phyloP scores from a whole-genome alignment of 768 basidiomycete species.

The Boletus fagicola region DNA sequence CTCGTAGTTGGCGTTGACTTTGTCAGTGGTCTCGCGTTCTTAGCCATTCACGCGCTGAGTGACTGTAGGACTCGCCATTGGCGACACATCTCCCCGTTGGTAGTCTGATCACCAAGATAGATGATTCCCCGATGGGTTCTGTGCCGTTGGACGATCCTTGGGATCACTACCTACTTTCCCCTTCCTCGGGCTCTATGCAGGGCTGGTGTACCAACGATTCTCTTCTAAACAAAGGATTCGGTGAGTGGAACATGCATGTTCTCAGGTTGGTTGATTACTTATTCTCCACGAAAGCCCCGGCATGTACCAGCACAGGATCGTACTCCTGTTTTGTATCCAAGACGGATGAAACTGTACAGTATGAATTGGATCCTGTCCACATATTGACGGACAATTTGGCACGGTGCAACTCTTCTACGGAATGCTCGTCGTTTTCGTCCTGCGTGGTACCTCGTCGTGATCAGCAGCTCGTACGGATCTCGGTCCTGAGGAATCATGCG shows the following conservation, averaged over 20 bases:
- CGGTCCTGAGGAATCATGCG: conserved; percentile 28
- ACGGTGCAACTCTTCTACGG: conserved; percentile 42
- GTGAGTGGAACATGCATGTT: conserved; percentile 10
- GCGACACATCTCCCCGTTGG: conserved; percentile 53
- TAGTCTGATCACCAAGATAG: conserved; percentile 59
- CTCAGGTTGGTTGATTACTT: not conserved
- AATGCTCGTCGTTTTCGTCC: conserved; percentile 38
- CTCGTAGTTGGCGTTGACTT: conserved; percentile 53
- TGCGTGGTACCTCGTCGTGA: conserved; percentile 55
- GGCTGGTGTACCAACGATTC: conserved; percentile 65
- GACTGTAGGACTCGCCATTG: conserved; percentile 58
- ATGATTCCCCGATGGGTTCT: conserved; percentile 53
- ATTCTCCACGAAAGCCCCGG: conserved; percentile 2
- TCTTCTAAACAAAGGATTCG: conserved; percentile 24
- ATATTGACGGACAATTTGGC: conserved; percentile 38
- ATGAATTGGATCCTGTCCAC: conserved; percentile 58
- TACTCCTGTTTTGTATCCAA: conserved; percentile 47
- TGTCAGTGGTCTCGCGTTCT: conserved; percentile 39
- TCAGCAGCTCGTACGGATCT: conserved; percentile 57
- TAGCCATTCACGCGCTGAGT: conserved; percentile 5
- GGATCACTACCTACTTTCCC: conserved; percentile 43
- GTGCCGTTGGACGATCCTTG: conserved; percentile 38
- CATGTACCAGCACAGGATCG: conserved; percentile 6
- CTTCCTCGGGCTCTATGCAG: conserved; percentile 12
- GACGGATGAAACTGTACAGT: conserved; percentile 30